Base-by-base conservation (phyloP, 306 rosid species). In the Inga leiocalycina region DNA sequence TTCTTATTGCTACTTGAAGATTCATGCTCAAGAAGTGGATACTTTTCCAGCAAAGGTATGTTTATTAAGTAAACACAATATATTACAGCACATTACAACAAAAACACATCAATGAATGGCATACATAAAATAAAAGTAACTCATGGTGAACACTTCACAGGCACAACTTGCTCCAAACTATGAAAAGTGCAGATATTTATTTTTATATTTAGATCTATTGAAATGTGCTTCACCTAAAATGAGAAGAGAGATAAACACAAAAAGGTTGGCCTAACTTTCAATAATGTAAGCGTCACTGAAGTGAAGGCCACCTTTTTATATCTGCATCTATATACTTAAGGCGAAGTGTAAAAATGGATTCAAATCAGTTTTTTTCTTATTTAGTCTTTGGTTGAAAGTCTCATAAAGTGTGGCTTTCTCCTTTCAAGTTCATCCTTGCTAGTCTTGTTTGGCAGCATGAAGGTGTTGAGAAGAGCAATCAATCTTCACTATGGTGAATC, bases 401-500 rank as follows among this genome's bases (percentile, higher is more conserved):
- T 12, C 17, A 73, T 30, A 10, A 12, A 45, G 27, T 35, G 41
- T 37, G 9, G 19, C n/a, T 16, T 37, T 15, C n/a, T 11, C 32
- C 22, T 16, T 65, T 49, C 13, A 32, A 68, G 6, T 35, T 41
- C 15, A 27, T 16, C 24, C 44, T 15, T 32, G 3, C n/a, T 67
- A 56, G 49, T 81, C 77, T 62, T 64, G 52, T 62, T 83, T 83
- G 73, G 48, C 54, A 48, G 32, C 32, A 73, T 74, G 13, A 16
- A 66, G 77, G 48, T 72, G 77, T 34, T 39, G 45, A 34, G 86
- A 24, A 32, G 81, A 75, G 13, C 11, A 32, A 10, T 27, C 71
- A 2, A 90, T 37, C 39, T 78, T 87, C 69, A 81, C 80, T 14
- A 87, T 37, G 57, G 75, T 17, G 67, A 84, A 79, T 84, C 94